These are phyloP conservation scores for Boletus reticulatus DNA, from an alignment of 768 basidiomycete species.

Conservation along the genomic window DNA sequence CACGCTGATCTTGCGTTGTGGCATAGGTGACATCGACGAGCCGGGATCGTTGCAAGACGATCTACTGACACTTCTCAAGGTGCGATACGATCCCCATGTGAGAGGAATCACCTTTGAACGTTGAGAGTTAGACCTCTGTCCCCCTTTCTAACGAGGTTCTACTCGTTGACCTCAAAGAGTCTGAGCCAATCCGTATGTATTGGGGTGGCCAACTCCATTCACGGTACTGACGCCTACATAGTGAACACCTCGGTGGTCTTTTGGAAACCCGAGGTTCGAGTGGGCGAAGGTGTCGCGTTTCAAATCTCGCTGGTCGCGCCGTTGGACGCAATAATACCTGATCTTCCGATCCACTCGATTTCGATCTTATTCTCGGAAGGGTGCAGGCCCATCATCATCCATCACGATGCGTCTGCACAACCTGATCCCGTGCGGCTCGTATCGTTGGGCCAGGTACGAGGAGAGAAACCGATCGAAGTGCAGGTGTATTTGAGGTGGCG, in stretches of 20 bases:
- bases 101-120: not conserved
- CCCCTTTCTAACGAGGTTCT: slow-evolving; percentile 57
- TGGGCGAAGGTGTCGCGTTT: slow-evolving; percentile 65
- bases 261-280: slow-evolving; percentile 61
- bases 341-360: slow-evolving; percentile 61
- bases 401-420: slow-evolving; percentile 34
- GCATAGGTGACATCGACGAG: slow-evolving; percentile 45
- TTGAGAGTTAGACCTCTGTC: slow-evolving; percentile 58
- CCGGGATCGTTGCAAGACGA: slow-evolving; percentile 60
- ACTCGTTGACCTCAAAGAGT: slow-evolving; percentile 60
- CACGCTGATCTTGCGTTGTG: slow-evolving; percentile 12
- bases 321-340: slow-evolving; percentile 43
- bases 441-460: slow-evolving; percentile 47
- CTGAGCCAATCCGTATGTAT: slow-evolving; percentile 58
- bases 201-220: not conserved
- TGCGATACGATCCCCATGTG: slow-evolving; percentile 26
- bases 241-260: slow-evolving; percentile 70
- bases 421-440: slow-evolving; percentile 28
- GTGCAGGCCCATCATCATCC: slow-evolving; percentile 49
- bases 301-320: slow-evolving; percentile 68
- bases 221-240: slow-evolving; percentile 27
- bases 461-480: slow-evolving; percentile 24
- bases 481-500: slow-evolving; percentile 57
- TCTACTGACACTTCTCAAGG: slow-evolving; percentile 70
- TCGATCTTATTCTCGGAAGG: slow-evolving; percentile 56